Conservation (phyloP, 2,329 filamentous ascomycete species). For the Chaetomiaceae sp. region DNA sequence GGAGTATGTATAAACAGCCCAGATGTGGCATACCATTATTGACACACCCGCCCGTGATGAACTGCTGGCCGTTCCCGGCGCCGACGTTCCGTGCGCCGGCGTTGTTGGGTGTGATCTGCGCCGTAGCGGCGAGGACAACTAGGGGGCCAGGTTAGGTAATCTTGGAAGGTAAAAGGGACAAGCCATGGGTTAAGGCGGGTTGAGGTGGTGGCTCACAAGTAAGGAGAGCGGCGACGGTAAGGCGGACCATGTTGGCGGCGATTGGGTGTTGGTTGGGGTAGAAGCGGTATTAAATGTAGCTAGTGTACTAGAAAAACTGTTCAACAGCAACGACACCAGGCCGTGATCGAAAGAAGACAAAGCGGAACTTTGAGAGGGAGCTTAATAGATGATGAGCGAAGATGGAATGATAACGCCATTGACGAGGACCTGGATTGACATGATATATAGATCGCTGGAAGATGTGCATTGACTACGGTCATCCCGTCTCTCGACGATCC, state of each 20-base stretch:
- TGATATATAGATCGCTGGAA: neutral
- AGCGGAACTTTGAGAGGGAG: neutral
- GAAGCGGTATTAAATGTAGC: neutral
- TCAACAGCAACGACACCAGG: conserved; percentile 22
- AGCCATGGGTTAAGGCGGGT: neutral
- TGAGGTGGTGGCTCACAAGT: conserved; percentile 23
- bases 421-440: neutral
- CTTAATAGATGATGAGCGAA: neutral
- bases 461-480: neutral
- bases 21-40: too few relatives aligned
- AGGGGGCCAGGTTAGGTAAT: neutral
- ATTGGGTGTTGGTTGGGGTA: neutral
- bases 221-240: conserved; percentile 26
- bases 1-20: too few relatives aligned
- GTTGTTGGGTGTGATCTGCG: conserved; percentile 32
- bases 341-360: conserved; percentile 16
- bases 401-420: conserved; percentile 16
- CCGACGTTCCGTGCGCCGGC: conserved; percentile 33
- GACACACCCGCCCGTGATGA: conserved; percentile 35
- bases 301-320: conserved; percentile 9
- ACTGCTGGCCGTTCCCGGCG: conserved; percentile 29
- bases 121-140: conserved; percentile 29
- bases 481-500: neutral
- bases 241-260: conserved; percentile 32
- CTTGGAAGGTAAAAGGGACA: neutral